These are phyloP conservation scores for Coprinopsis strossmayeri DNA, from an alignment of 768 basidiomycete genomes.

Conservation along the genomic window DNA sequence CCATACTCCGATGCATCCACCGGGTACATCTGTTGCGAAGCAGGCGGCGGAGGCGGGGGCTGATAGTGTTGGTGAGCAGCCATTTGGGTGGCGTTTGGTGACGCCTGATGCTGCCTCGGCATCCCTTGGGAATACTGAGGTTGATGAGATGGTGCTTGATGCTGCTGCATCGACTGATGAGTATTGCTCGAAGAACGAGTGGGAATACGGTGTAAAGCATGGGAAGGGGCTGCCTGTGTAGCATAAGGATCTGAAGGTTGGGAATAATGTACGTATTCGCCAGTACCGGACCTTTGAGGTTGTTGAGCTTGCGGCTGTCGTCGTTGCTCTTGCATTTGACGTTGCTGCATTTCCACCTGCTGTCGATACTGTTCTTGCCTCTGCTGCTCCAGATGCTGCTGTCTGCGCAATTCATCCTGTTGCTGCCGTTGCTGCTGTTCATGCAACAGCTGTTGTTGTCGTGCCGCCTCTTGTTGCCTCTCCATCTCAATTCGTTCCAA, in stretches of 20 bases:
- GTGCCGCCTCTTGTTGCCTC: conserved; percentile 15
- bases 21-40: conserved; percentile 25
- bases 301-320: conserved; percentile 4
- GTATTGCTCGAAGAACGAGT: conserved; percentile 16
- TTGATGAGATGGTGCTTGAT: conserved; percentile 6
- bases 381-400: conserved; percentile 15
- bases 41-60: conserved; percentile 4
- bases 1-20: conserved; percentile 17
- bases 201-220: conserved; percentile 10
- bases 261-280: not conserved
- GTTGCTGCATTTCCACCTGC: conserved; percentile 16
- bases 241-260: not conserved
- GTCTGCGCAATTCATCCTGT: conserved; percentile 16
- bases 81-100: conserved; percentile 8
- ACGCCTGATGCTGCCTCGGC: conserved; percentile 6
- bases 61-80: conserved; percentile 8
- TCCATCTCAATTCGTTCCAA: conserved; percentile 16
- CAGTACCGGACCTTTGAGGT: not conserved
- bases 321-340: conserved; percentile 13
- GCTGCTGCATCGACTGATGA: conserved; percentile 14
- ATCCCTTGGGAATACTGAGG: conserved; percentile 11
- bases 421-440: conserved; percentile 15
- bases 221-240: conserved; percentile 1
- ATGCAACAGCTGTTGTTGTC: conserved; percentile 18
- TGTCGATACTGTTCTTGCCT: conserved; percentile 12